Conservation (phyloP, 768 basidiomycete species). For the Hortiboletus campestris region DNA sequence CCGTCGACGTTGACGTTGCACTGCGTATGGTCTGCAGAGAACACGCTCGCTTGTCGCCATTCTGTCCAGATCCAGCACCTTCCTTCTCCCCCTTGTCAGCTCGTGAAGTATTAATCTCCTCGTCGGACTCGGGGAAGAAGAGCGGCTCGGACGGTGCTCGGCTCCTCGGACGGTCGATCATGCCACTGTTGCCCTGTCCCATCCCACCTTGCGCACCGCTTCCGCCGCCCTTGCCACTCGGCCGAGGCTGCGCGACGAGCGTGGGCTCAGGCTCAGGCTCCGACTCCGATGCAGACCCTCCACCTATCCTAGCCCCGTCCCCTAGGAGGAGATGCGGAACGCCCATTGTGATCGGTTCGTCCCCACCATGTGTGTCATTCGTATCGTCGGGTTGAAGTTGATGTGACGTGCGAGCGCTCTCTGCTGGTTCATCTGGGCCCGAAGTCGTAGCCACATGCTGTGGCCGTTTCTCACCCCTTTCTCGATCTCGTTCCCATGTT, state of each 20-base stretch:
- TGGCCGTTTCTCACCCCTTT: constrained; percentile 2
- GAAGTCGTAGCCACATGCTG: neutral
- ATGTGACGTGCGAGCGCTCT: neutral
- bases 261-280: constrained; percentile 19
- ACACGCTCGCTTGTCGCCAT: neutral
- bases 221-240: neutral
- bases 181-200: neutral
- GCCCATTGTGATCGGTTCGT: constrained; percentile 7
- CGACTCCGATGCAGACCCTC: neutral
- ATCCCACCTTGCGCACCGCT: neutral
- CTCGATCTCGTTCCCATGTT: neutral
- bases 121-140: constrained; percentile 27
- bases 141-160: constrained; percentile 22
- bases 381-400: neutral
- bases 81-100: constrained; percentile 2
- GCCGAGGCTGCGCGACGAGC: constrained; percentile 8
- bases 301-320: neutral
- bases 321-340: constrained; percentile 9
- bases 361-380: neutral
- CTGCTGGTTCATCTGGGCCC: neutral
- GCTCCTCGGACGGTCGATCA: constrained; percentile 7
- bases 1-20: neutral
- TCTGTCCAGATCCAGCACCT: neutral
- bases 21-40: neutral
- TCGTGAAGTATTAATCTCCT: neutral